Evolutionary conservation across 345 rosid species (phyloP), one percentile per base, ranked within the genome.

Genomic region (Rubroshorea leprosula): DNA sequence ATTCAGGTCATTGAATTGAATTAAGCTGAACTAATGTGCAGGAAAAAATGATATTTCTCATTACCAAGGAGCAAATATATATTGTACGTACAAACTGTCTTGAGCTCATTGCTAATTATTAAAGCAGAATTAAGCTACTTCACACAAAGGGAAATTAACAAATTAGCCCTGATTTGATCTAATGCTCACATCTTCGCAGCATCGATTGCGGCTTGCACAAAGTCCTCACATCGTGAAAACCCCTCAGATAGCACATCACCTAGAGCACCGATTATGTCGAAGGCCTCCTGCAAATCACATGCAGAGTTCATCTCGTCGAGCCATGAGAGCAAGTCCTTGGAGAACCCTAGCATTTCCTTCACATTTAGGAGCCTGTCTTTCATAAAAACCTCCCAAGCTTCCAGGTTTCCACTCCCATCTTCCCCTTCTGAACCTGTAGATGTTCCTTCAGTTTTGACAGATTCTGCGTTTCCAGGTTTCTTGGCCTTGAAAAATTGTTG

Each of bases 221-320:
- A 93, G 55, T 83, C 96, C 59, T 94, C 92, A 2, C 96, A 94
- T 23, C 54, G 55, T 0, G 78, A 26, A 57, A 75, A 65, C 52
- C 96, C 97, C 21, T 87, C 81, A 0, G 97, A 83, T 51, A 90
- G 71, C 11, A 90, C 92, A 59, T 87, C 97, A 3, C 75, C 77
- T 39, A 90, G 62, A 25, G 83, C 85, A 5, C 97, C 96, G 0
- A 89, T 79, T 7, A 84, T 72, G 47, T 89, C 99, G 52, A 94
- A 94, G 1, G 95, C 95, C 72, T 90, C 95, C 77, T 82, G 99
- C 72, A 90, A 78, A 70, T 82, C 87, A 20, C 75, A 68, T 2
- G 88, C 87, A 0, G 84, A 74, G 65, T 60, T 76, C 78, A 94
- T 94, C 54, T 85, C 96, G 14, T 90, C 95, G 1, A 87, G 84